Evolutionary conservation across 2,329 filamentous ascomycete species (phyloP).

Genomic region (Apiospora marii): DNA sequence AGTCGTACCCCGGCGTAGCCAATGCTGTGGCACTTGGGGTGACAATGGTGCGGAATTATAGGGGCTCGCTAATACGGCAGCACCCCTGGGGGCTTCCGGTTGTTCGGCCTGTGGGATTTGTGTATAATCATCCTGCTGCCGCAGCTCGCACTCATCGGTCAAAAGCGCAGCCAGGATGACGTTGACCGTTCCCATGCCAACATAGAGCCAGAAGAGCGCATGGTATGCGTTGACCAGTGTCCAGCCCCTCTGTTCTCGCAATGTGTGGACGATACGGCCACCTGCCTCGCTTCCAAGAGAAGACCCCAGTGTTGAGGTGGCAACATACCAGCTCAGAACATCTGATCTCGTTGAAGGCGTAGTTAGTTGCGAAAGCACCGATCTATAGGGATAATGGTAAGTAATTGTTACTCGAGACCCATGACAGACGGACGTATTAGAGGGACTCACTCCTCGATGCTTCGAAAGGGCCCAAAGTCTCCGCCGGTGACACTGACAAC

Average conservation of each 20-base stretch:
- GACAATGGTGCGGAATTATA: neutral
- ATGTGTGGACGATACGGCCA: conserved; percentile 65
- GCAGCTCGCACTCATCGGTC: conserved; percentile 45
- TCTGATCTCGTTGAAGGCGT: conserved; percentile 55
- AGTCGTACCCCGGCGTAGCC: conserved; percentile 29
- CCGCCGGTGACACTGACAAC: conserved; percentile 70
- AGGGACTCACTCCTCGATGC: conserved; percentile 63
- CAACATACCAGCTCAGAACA: conserved; percentile 69
- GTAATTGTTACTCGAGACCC: conserved; percentile 49
- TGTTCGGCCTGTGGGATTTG: conserved; percentile 42
- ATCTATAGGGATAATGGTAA: conserved; percentile 65
- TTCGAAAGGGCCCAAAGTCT: conserved; percentile 73
- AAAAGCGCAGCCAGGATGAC: conserved; percentile 59
- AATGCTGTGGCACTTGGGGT: conserved; percentile 28
- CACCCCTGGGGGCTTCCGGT: too few species aligned
- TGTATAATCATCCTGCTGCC: conserved; percentile 45
- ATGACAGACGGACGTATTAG: conserved; percentile 24
- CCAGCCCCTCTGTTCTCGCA: conserved; percentile 47
- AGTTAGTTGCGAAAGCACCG: conserved; percentile 63
- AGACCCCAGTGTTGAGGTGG: conserved; percentile 65
- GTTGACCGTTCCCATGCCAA: conserved; percentile 64
- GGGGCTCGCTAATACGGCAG: neutral
- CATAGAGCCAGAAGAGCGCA: conserved; percentile 64
- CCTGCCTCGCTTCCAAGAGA: conserved; percentile 66
- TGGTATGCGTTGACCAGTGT: conserved; percentile 36